Conservation (phyloP, 1,284 basidiomycete species). For the Xanthoconium separans region DNA sequence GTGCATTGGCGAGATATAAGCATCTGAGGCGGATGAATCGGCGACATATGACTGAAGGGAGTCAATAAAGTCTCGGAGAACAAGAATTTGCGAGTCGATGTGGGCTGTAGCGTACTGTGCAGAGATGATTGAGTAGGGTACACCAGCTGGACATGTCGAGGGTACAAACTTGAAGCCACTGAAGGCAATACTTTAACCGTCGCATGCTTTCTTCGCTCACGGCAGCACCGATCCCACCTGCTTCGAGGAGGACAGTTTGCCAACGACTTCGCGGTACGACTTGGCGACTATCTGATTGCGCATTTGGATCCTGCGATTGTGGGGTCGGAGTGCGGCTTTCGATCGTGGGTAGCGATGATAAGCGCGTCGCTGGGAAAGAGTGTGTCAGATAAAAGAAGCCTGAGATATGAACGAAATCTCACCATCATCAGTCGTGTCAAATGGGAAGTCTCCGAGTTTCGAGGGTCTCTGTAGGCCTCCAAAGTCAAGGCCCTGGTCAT, state of each 20-base stretch:
- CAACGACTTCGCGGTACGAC: slow-evolving; percentile 72
- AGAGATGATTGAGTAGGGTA: slow-evolving; percentile 35
- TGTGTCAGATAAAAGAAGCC: slow-evolving; percentile 4
- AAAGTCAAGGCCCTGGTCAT: slow-evolving; percentile 12
- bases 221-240: slow-evolving; percentile 86
- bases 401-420: slow-evolving; percentile 7
- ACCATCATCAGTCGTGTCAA: slow-evolving; percentile 7
- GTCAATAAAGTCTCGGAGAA: slow-evolving; percentile 79
- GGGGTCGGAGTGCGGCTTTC: slow-evolving; percentile 22
- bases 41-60: slow-evolving; percentile 53
- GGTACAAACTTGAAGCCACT: slow-evolving; percentile 78
- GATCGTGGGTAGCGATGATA: background rate
- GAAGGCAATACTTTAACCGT: slow-evolving; percentile 80
- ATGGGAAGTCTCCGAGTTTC: slow-evolving; percentile 12
- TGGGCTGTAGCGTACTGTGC: slow-evolving; percentile 83
- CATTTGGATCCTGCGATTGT: slow-evolving; percentile 17
- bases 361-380: background rate
- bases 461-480: background rate
- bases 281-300: slow-evolving; percentile 31
- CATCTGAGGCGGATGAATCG: slow-evolving; percentile 25
- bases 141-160: slow-evolving; percentile 39
- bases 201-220: slow-evolving; percentile 91
- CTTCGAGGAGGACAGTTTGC: slow-evolving; percentile 83
- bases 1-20: slow-evolving; percentile 50
- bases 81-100: slow-evolving; percentile 84